Base-by-base conservation (phyloP, 768 basidiomycete genomes). In the Neoboletus magnificus region DNA sequence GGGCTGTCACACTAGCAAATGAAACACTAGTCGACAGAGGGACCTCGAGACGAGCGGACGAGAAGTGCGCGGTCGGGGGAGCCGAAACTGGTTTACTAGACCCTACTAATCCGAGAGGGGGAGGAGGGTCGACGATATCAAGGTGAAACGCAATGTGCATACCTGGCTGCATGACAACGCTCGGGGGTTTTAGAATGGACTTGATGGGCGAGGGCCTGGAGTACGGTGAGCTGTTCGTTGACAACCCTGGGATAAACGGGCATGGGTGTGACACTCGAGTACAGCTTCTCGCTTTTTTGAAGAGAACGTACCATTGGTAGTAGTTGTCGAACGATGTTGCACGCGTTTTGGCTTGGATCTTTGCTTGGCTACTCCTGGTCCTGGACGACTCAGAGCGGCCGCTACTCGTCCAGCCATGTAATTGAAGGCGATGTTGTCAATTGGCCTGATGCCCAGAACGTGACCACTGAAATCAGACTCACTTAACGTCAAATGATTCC, bases 401-500 rank as follows among this genome's bases (percentile, higher is more conserved):
- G 39, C 61, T 63, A 10, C 23, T 23, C 57, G 43, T 30, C 45
- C 42, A 52, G 13, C 18, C 52, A 40, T 5, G 25, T 20, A 22
- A n/a, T n/a, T n/a, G n/a, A n/a, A 32, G 13, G 10, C 30, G 15
- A 15, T 9, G 8, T 23, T 2, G 50, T 35, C 6, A 23, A 36
- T 36, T 13, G 39, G n/a, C 32, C 40, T 41, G n/a, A 47, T 12
- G 25, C 35, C 12, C 6, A 27, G n/a, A 37, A 13, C 23, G 13
- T 25, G 25, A 16, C 15, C 4, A 20, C 45, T 22, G 10, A 33
- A 23, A 39, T 35, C 13, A 30, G 22, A 48, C 63, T 56, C 43
- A 66, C 60, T 18, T 3, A 59, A n/a, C 5, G 0, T 15, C 2
- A 25, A 1, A 39, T 64, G 64, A 0, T 11, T 52, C 5, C 64